These are phyloP conservation scores for Pseudogymnoascus verrucosus DNA, from an alignment of 2,329 filamentous ascomycete species.

Conservation along the genomic window DNA sequence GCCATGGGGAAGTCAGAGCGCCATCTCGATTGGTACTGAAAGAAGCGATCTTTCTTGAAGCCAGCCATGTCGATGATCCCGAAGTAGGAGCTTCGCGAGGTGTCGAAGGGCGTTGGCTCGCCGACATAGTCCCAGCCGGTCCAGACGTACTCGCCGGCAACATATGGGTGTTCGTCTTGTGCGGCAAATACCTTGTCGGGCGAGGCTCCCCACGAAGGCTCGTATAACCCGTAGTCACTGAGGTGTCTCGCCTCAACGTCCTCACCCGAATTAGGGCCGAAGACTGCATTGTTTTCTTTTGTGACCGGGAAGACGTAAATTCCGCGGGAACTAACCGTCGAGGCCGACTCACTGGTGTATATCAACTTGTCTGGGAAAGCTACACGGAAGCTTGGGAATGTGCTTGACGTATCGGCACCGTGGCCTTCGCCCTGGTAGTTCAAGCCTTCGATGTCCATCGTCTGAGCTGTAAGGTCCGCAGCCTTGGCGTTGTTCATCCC, in stretches of 20 bases:
- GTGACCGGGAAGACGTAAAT: conserved; percentile 46
- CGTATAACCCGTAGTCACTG: conserved; percentile 45
- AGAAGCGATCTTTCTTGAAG: conserved; percentile 49
- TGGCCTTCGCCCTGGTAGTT: conserved; percentile 50
- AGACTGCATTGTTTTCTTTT: conserved; percentile 29
- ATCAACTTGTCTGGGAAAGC: conserved; percentile 41
- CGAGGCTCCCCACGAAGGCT: conserved; percentile 37
- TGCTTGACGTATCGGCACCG: conserved; percentile 26
- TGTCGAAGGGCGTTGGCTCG: conserved; percentile 42
- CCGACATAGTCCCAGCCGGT: conserved; percentile 43
- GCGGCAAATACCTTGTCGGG: conserved; percentile 45
- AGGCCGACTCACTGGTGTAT: conserved; percentile 35
- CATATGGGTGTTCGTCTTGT: conserved; percentile 41
- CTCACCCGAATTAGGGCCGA: conserved; percentile 33
- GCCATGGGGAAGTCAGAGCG: conserved; percentile 38
- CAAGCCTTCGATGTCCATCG: conserved; percentile 41
- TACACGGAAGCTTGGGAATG: conserved; percentile 37
- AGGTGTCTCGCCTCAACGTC: conserved; percentile 33
- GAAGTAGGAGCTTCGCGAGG: conserved; percentile 44
- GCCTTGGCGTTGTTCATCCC: conserved; percentile 40
- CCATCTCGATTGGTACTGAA: conserved; percentile 48
- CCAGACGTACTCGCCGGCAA: conserved; percentile 48
- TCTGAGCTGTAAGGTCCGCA: conserved; percentile 30
- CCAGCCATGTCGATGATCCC: conserved; percentile 50
- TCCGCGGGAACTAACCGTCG: conserved; percentile 41